Evolutionary conservation across 1,284 basidiomycete genomes (phyloP).

Genomic region (Xanthoconium separans): DNA sequence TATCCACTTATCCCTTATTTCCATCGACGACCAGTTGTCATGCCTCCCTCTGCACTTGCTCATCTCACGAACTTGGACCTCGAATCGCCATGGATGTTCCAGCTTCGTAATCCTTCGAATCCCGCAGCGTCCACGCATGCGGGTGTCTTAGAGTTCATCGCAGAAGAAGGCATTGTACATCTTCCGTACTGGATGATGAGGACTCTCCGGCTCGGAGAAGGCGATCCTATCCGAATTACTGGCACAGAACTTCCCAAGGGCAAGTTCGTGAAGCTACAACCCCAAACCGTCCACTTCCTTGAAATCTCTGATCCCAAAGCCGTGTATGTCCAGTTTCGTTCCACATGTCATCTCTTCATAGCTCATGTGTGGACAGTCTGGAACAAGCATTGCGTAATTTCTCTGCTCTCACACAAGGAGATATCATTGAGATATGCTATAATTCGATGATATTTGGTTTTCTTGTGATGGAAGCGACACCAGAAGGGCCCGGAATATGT

Average conservation of each 20-base stretch:
- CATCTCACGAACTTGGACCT: constrained; percentile 88
- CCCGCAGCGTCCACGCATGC: constrained; percentile 89
- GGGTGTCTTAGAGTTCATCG: constrained; percentile 98
- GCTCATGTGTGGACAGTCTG: constrained; percentile 51
- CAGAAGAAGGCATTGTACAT: constrained; percentile 94
- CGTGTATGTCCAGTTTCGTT: constrained; percentile 62
- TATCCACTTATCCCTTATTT: constrained; percentile 4
- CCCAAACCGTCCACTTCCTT: constrained; percentile 93
- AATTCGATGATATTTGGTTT: constrained; percentile 94
- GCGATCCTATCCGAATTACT: constrained; percentile 91
- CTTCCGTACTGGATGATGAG: constrained; percentile 99
- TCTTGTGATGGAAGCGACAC: constrained; percentile 91
- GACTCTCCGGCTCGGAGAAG: constrained; percentile 88
- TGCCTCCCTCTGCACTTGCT: constrained; percentile 95
- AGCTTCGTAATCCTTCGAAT: constrained; percentile 88
- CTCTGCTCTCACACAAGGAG: constrained; percentile 85
- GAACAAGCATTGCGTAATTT: constrained; percentile 96
- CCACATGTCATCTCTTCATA: background rate
- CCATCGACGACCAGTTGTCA: constrained; percentile 69
- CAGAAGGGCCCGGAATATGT: constrained; percentile 86
- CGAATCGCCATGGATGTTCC: constrained; percentile 94
- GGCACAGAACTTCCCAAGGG: constrained; percentile 90
- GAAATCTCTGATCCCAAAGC: constrained; percentile 96
- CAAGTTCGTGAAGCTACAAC: constrained; percentile 95
- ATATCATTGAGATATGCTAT: constrained; percentile 91